Evolutionary conservation across 768 basidiomycete species (phyloP).

Genomic region (Suillus clintonianus): DNA sequence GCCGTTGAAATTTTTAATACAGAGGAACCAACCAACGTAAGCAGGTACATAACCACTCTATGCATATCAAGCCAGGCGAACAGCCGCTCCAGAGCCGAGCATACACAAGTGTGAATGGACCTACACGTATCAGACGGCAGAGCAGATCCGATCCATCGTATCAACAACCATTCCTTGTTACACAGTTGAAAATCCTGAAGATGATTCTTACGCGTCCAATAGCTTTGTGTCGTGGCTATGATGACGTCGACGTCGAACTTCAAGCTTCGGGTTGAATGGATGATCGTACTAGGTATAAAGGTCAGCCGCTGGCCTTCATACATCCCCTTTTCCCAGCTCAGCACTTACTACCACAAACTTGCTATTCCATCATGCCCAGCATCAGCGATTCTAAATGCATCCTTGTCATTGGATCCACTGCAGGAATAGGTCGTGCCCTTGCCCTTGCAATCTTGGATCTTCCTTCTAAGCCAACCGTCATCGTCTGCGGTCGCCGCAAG

Average conservation of each 20-base stretch:
- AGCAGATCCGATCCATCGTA: background rate
- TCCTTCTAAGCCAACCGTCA: constrained; percentile 49
- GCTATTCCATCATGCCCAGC: constrained; percentile 24
- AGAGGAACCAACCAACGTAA: background rate
- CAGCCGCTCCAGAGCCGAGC: background rate
- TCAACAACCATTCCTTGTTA: background rate
- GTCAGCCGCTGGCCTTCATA: background rate
- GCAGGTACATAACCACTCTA: too few relatives aligned
- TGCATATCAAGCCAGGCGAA: too few relatives aligned
- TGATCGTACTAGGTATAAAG: background rate
- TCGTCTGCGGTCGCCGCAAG: constrained; percentile 52
- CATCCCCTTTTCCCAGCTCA: background rate
- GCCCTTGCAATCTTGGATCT: constrained; percentile 50
- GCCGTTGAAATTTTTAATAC: background rate
- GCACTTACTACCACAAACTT: background rate
- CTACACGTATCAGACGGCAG: background rate
- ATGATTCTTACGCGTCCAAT: background rate
- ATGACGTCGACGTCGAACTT: background rate
- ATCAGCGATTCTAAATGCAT: constrained; percentile 52
- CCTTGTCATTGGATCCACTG: constrained; percentile 57
- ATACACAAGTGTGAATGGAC: too few relatives aligned
- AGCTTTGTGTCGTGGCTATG: background rate
- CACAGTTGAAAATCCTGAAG: background rate
- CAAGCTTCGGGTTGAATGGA: background rate
- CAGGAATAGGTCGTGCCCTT: constrained; percentile 59